A percentile compares a stretch with the other conserved stretches of the same genome.
These are phyloP conservation scores for Amanita jacksonii DNA, from an alignment of 768 basidiomycete genomes.

Conservation along the genomic window DNA sequence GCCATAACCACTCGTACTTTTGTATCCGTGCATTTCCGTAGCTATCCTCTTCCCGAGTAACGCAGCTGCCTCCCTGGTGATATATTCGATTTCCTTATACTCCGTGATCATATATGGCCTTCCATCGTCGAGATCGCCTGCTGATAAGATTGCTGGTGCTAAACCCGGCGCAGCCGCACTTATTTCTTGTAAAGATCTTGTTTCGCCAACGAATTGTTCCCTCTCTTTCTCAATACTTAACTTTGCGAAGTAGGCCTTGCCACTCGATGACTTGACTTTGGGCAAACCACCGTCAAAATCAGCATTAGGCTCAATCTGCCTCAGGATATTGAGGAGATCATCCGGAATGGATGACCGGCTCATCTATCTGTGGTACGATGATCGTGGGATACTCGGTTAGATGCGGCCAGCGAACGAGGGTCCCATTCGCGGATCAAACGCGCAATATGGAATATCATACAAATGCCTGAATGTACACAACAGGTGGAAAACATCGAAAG, in stretches of 20 bases:
- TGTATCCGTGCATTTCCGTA: constrained; percentile 50
- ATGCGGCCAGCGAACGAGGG: too few relatives aligned
- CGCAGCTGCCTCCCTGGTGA: constrained; percentile 37
- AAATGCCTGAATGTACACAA: too few relatives aligned
- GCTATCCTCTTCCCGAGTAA: constrained; percentile 54
- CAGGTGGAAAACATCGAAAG: too few relatives aligned
- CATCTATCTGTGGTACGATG: too few relatives aligned
- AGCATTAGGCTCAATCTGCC: constrained; percentile 38
- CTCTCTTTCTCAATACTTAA: constrained; percentile 37
- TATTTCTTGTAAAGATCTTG: constrained; percentile 58
- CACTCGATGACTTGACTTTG: constrained; percentile 45
- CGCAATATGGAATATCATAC: too few relatives aligned
- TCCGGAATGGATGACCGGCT: constrained; percentile 13
- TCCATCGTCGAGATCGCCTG: constrained; percentile 31
- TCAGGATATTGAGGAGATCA: constrained; percentile 34
- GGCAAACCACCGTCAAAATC: constrained; percentile 39
- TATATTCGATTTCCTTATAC: constrained; percentile 48
- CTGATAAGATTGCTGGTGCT: constrained; percentile 46
- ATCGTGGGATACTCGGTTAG: too few relatives aligned
- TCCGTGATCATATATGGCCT: constrained; percentile 65
- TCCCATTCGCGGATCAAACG: too few relatives aligned
- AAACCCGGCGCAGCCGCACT: constrained; percentile 56
- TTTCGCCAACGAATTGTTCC: constrained; percentile 65
- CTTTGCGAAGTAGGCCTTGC: constrained; percentile 55
- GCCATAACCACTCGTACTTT: constrained; percentile 51